phyloP scores from a whole-genome alignment of 2,329 filamentous ascomycete species.

The Pseudocercospora crystallina region DNA sequence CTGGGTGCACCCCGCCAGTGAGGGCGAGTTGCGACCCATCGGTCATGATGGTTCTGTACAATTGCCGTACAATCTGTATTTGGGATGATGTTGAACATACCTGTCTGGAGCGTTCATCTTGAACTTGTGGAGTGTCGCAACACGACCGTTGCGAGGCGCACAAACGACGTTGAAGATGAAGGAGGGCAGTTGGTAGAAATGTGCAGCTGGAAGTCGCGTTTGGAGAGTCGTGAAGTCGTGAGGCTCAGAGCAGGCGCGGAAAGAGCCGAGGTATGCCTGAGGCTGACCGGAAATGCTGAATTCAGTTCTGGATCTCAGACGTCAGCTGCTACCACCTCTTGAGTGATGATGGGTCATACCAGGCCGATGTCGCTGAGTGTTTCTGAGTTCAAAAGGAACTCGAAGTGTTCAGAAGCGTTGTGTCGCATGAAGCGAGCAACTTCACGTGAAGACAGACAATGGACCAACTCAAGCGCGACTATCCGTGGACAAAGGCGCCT shows the following conservation, averaged over 20 bases:
- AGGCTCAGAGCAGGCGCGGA: not conserved
- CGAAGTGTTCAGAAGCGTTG: too few species aligned
- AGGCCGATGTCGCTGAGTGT: conserved; percentile 15
- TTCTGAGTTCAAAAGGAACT: too few species aligned
- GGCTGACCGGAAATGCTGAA: not conserved
- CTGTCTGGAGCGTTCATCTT: conserved; percentile 57
- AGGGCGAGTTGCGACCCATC: conserved; percentile 12
- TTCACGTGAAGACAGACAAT: conserved; percentile 8
- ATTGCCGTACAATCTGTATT: conserved; percentile 5
- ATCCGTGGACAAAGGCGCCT: conserved; percentile 60
- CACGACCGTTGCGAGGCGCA: conserved; percentile 9
- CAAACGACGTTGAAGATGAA: not conserved
- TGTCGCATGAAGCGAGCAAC: too few species aligned
- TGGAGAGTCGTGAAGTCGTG: conserved; percentile 3
- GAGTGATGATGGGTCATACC: not conserved
- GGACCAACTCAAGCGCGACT: conserved; percentile 36
- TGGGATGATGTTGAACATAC: conserved; percentile 39
- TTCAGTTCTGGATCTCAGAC: conserved; percentile 6
- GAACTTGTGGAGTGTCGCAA: conserved; percentile 18
- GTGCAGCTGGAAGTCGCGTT: conserved; percentile 5
- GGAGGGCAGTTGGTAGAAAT: not conserved
- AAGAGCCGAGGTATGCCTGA: not conserved
- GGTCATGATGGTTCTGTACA: conserved; percentile 14
- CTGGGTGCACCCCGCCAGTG: conserved; percentile 10
- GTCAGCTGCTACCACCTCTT: not conserved